Evolutionary conservation across 768 basidiomycete species (phyloP).

Genomic region (Cystobasidiopsis lactophilus): DNA sequence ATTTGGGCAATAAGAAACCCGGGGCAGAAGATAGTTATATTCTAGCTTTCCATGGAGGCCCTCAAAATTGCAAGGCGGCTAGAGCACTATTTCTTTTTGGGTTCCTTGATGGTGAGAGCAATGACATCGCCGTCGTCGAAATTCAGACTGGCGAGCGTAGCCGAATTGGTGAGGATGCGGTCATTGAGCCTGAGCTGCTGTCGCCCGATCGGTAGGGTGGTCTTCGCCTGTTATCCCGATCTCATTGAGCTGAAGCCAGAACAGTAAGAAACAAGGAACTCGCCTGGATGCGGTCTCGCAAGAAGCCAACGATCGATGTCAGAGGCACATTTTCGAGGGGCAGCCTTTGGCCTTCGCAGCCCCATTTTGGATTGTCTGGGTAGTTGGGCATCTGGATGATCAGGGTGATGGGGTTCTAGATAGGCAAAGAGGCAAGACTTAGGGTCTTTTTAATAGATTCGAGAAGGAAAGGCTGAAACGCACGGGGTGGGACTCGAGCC

Average conservation of each 20-base stretch:
- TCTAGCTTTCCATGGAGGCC: no score
- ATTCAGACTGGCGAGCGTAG: constrained; percentile 15
- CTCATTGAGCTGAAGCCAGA: neutral
- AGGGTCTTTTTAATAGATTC: no score
- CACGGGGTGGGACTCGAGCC: constrained; percentile 10
- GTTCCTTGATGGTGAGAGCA: constrained; percentile 11
- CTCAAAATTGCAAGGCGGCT: neutral
- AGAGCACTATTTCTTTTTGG: constrained; percentile 9
- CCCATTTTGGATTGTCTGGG: constrained; percentile 73
- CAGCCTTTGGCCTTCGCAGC: constrained; percentile 57
- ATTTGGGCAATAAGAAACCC: no score
- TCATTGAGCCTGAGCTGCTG: constrained; percentile 14
- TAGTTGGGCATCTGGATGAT: constrained; percentile 63
- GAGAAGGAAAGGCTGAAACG: neutral
- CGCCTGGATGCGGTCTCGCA: constrained; percentile 55
- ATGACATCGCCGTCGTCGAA: constrained; percentile 12
- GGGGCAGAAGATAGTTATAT: no score
- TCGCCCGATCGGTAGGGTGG: constrained; percentile 13
- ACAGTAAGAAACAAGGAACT: neutral
- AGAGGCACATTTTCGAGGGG: constrained; percentile 64
- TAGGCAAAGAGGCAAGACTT: neutral
- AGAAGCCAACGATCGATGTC: constrained; percentile 59
- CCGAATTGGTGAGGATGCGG: constrained; percentile 14
- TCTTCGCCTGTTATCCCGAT: constrained; percentile 5
- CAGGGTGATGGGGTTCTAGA: constrained; percentile 75